Evolutionary conservation across 371 early-diverging fungal species (phyloP).

Genomic region (Rhizomucor pusillus): DNA sequence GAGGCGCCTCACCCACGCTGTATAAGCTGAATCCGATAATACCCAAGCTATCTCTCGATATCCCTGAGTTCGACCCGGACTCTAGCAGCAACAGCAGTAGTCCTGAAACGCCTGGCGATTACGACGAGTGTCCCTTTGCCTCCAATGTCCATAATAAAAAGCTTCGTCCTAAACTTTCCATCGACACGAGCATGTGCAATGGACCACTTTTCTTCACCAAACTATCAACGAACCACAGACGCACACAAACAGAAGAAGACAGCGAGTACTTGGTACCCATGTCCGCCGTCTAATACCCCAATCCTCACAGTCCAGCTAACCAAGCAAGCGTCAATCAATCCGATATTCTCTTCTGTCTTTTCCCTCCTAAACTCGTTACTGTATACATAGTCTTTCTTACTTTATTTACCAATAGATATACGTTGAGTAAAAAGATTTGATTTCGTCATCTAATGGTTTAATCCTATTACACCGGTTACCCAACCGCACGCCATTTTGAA

Average conservation of each 20-base stretch:
- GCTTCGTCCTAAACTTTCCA: constrained; percentile 12
- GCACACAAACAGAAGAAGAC: constrained; percentile 6
- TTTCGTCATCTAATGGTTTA: constrained; percentile 5
- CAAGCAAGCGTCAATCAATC: no score
- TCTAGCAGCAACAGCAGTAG: constrained; percentile 11
- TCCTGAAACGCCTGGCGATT: constrained; percentile 10
- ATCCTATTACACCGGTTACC: constrained; percentile 37
- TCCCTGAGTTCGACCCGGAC: constrained; percentile 4
- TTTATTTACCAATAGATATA: neutral
- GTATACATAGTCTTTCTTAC: neutral
- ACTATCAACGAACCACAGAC: constrained; percentile 14
- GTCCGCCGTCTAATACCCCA: constrained; percentile 5
- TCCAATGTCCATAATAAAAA: neutral
- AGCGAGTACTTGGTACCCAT: constrained; percentile 15
- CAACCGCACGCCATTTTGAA: constrained; percentile 49
- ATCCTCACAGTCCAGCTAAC: no score
- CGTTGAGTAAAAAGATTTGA: neutral
- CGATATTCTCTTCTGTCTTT: no score
- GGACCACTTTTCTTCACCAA: constrained; percentile 22
- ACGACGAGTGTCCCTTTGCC: neutral
- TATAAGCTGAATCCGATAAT: constrained; percentile 14
- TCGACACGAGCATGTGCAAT: constrained; percentile 19
- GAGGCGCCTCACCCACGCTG: constrained; percentile 8
- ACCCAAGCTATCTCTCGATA: constrained; percentile 16
- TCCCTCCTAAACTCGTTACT: no score